Evolutionary conservation across 1,284 basidiomycete genomes (phyloP), one percentile per base, ranked within the genome.

Genomic region (Melampsora americana): DNA sequence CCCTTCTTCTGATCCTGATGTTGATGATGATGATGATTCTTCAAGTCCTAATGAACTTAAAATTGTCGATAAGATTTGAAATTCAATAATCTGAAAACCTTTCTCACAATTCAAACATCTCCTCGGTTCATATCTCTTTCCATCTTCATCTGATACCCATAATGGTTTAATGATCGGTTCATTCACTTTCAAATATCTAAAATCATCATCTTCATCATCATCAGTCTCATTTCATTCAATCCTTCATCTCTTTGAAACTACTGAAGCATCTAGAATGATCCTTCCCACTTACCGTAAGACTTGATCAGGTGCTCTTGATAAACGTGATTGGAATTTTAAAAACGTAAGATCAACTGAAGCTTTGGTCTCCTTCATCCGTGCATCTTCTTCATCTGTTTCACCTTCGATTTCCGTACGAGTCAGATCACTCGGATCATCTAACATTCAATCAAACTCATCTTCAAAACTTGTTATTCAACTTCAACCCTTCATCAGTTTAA

Each of bases 11-110:
- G n/a, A n/a, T n/a, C n/a, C n/a, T n/a, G n/a, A n/a, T n/a, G n/a
- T n/a, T n/a, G n/a, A n/a, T n/a, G n/a, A n/a, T n/a, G n/a, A n/a
- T n/a, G n/a, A n/a, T 59, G 28, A n/a, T 30, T 30, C 66, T 14
- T 62, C 12, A 5, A 42, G 9, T 18, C 61, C 44, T 12, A 53
- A 44, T 50, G 62, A 50, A 7, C n/a, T 42, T 9, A 77, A 18
- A 11, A 77, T 20, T 6, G 74, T 77, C 2, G 74, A 62, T 7
- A 77, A 30, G 28, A 77, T 77, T 62, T 77, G 74, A 53, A 77
- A 77, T 44, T 77, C 74, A 5, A 60, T 46, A 1, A 30, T 69
- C 23, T 60, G 39, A 18, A n/a, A 32, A 0, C 26, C 4, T 35
- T 59, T 42, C 20, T 4, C 7, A 59, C 74, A 77, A 16, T 48